A percentile compares a stretch with the other conserved stretches of the same genome.
Conservation (phyloP, 208 protist species). For the Acanthamoeba lugdunensis region DNA sequence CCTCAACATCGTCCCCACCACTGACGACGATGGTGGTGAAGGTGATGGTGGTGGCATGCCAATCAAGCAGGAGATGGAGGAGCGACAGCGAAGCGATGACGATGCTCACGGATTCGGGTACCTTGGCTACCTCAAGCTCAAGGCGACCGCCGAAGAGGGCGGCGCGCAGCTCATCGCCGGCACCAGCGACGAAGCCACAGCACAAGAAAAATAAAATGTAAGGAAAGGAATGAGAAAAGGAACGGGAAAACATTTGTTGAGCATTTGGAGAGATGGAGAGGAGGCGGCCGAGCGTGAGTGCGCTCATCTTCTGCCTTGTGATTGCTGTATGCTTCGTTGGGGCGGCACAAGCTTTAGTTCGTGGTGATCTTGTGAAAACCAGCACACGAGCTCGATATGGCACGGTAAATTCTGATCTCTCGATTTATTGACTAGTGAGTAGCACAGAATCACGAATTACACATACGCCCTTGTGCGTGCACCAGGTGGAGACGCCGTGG, state of each 20-base stretch:
- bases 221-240: no score
- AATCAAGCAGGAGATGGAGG: not conserved
- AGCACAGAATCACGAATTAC: no score
- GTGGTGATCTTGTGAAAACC: conserved; percentile 33
- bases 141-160: no score
- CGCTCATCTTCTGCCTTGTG: not conserved
- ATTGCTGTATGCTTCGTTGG: not conserved
- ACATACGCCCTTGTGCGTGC: no score
- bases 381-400: conserved; percentile 42
- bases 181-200: not conserved
- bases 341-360: not conserved
- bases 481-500: conserved; percentile 39
- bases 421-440: not conserved
- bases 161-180: no score
- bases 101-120: no score
- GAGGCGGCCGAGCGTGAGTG: not conserved
- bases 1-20: no score
- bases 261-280: not conserved
- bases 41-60: not conserved
- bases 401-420: not conserved
- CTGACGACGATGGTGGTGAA: no score
- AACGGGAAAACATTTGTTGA: no score
- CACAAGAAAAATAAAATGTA: not conserved
- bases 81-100: not conserved
- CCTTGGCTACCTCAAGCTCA: no score